Conservation (phyloP, 352 stramenopile species). For the Globisporangium rhizosaccharum region DNA sequence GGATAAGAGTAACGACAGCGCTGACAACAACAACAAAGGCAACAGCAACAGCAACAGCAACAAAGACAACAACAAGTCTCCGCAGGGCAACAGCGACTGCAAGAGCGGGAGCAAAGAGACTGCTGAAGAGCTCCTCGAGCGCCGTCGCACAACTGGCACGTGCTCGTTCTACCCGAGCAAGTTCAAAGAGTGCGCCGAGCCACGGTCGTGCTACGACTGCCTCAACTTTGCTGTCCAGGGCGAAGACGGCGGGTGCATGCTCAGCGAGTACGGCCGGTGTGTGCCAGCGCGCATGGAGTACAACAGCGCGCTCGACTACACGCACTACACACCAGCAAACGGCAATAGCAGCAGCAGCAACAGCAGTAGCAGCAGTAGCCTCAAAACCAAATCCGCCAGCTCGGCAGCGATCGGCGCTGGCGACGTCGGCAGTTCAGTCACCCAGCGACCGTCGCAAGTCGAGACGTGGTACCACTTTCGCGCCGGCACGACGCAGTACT, state of each 20-base stretch:
- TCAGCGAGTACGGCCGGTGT: constrained; percentile 21
- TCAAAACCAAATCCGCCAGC: background rate
- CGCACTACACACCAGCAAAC: constrained; percentile 5
- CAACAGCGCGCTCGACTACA: constrained; percentile 10
- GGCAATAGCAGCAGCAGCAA: background rate
- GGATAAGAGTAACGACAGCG: background rate
- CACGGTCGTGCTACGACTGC: constrained; percentile 45
- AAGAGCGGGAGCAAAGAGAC: constrained; percentile 9
- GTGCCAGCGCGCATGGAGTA: constrained; percentile 3
- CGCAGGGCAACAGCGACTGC: background rate
- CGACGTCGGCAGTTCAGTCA: background rate
- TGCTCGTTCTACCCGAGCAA: constrained; percentile 38
- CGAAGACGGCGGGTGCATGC: constrained; percentile 31
- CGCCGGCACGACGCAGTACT: constrained; percentile 10
- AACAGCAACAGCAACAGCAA: background rate
- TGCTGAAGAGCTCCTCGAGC: constrained; percentile 11
- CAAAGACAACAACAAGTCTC: background rate
- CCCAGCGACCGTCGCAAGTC: background rate
- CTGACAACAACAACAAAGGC: background rate
- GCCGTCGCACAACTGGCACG: constrained; percentile 27
- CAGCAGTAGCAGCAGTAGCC: background rate
- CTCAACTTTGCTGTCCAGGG: constrained; percentile 37
- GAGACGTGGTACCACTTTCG: constrained; percentile 9
- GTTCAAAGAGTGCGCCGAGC: constrained; percentile 29
- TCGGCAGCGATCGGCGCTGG: background rate